Evolutionary conservation across 768 basidiomycete species (phyloP).

Genomic region (Tylopilus cervinicoccineus): DNA sequence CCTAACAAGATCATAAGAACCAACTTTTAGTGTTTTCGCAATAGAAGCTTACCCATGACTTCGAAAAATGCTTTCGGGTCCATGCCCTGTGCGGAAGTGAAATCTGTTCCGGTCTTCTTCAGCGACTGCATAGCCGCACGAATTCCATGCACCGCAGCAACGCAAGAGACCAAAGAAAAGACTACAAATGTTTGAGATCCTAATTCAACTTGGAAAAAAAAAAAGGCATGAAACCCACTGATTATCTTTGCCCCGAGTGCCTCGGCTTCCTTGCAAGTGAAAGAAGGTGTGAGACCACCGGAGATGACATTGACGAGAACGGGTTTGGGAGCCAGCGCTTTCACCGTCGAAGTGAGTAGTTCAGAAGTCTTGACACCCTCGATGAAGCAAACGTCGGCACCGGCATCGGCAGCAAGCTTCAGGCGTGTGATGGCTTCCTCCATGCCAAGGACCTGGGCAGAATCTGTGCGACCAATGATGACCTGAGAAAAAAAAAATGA

Average conservation of each 20-base stretch:
- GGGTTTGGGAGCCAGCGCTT: slow-evolving; percentile 67
- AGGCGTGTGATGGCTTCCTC: slow-evolving; percentile 66
- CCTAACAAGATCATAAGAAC: slow-evolving; percentile 29
- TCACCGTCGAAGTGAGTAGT: slow-evolving; percentile 59
- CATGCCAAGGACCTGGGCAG: slow-evolving; percentile 76
- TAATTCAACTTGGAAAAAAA: not conserved
- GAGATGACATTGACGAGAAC: slow-evolving; percentile 80
- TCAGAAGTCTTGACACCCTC: slow-evolving; percentile 72
- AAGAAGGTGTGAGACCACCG: slow-evolving; percentile 72
- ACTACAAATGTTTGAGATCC: slow-evolving; percentile 36
- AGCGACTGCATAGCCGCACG: slow-evolving; percentile 73
- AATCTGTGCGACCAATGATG: slow-evolving; percentile 74
- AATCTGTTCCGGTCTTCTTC: slow-evolving; percentile 78
- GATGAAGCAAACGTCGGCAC: slow-evolving; percentile 80
- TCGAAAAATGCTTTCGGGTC: slow-evolving; percentile 76
- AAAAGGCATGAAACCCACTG: too few species aligned
- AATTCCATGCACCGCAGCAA: slow-evolving; percentile 73
- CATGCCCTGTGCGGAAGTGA: slow-evolving; percentile 57
- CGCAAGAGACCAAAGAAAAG: slow-evolving; percentile 73
- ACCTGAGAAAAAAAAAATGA: slow-evolving; percentile 39
- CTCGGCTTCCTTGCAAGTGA: slow-evolving; percentile 67
- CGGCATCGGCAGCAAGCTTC: slow-evolving; percentile 66
- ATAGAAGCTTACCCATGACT: slow-evolving; percentile 56
- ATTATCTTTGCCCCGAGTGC: slow-evolving; percentile 71
- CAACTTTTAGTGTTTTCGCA: not conserved